A percentile compares a stretch with the other conserved stretches of the same genome.
Conservation (phyloP, 805 yeast species). For the Wickerhamiella hasegawae region DNA sequence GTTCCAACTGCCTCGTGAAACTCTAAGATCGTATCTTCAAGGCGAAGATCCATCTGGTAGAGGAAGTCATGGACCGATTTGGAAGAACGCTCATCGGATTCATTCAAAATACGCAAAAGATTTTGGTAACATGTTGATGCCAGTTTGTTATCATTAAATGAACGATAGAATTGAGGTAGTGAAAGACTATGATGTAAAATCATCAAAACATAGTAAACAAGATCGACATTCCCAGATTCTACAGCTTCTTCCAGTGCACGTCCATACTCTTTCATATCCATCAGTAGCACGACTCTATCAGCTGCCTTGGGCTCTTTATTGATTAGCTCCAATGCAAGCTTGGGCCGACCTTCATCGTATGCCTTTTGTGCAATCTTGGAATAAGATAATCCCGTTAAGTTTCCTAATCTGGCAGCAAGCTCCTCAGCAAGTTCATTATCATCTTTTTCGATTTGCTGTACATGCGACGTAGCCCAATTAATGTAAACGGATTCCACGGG, state of each 20-base stretch:
- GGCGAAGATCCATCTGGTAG: conserved; percentile 45
- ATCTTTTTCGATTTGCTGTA: conserved; percentile 30
- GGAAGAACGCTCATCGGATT: conserved; percentile 16
- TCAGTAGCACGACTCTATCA: conserved; percentile 44
- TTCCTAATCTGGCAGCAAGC: conserved; percentile 32
- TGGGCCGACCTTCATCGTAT: conserved; percentile 63
- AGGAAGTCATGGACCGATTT: conserved; percentile 36
- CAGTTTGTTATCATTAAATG: conserved; percentile 34
- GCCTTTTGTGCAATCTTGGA: conserved; percentile 48
- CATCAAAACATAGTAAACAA: conserved; percentile 41
- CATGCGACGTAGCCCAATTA: conserved; percentile 69
- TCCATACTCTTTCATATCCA: conserved; percentile 58
- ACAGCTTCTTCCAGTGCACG: conserved; percentile 54
- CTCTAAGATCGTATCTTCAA: conserved; percentile 25
- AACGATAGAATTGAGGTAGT: conserved; percentile 50
- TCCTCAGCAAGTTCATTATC: conserved; percentile 43
- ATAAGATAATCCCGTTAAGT: conserved; percentile 33
- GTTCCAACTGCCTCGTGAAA: not conserved
- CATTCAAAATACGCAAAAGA: conserved; percentile 14
- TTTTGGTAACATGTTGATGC: conserved; percentile 28
- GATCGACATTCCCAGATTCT: conserved; percentile 42
- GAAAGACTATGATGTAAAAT: conserved; percentile 39
- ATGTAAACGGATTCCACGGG: conserved; percentile 41
- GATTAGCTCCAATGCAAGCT: conserved; percentile 50
- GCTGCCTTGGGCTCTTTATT: conserved; percentile 48